These are phyloP conservation scores for Dictyostelium citrinum DNA, from an alignment of 78 protist genomes.

Conservation along the genomic window DNA sequence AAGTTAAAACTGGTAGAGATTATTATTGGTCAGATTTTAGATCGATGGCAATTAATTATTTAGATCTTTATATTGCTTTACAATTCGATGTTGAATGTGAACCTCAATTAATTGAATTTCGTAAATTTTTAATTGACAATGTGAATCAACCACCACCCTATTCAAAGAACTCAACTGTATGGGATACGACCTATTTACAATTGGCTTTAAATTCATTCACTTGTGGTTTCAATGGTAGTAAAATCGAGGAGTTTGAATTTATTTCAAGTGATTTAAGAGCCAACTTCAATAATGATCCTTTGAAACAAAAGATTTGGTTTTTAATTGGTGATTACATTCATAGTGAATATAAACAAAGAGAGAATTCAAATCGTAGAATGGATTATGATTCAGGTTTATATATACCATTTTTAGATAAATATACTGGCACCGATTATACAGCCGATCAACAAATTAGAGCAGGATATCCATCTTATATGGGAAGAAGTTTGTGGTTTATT, in stretches of 20 bases:
- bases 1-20: background rate
- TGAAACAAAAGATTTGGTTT: constrained; percentile 9
- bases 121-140: background rate
- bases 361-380: constrained; percentile 2
- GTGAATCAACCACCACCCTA: background rate
- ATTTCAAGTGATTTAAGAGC: constrained; percentile 1
- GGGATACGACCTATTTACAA: background rate
- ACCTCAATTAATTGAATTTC: background rate
- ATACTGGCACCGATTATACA: constrained; percentile 3
- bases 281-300: background rate
- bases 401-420: constrained; percentile 22
- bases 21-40: constrained; percentile 10
- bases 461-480: constrained; percentile 22
- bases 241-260: background rate
- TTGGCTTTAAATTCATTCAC: background rate
- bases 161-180: background rate
- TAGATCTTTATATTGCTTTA: constrained; percentile 1
- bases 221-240: background rate
- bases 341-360: constrained; percentile 1
- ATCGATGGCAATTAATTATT: background rate
- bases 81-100: constrained; percentile 31
- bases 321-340: background rate
- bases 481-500: constrained; percentile 12
- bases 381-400: constrained; percentile 21
- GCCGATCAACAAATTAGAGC: background rate